phyloP scores from a whole-genome alignment of 2,329 filamentous ascomycete genomes.

The Periconia digitata region DNA sequence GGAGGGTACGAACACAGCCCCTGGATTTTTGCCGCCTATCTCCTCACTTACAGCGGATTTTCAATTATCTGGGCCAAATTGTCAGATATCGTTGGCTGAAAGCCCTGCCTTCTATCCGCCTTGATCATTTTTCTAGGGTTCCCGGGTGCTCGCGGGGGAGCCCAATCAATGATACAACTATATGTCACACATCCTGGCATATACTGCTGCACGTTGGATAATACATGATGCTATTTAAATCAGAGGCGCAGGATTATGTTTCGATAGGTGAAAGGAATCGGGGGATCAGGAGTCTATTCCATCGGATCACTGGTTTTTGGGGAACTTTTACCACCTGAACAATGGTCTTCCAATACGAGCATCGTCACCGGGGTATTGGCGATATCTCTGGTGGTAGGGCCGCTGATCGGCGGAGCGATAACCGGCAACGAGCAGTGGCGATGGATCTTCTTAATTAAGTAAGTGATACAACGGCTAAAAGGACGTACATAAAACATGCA shows the following conservation, averaged over 20 bases:
- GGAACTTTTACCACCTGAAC: conserved; percentile 24
- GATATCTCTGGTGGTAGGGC: conserved; percentile 11
- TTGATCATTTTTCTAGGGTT: conserved; percentile 33
- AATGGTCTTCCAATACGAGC: conserved; percentile 7
- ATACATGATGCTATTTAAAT: not conserved
- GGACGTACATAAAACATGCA: too few species aligned
- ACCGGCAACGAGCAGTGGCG: conserved; percentile 13
- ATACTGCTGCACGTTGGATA: not conserved
- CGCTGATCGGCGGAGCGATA: conserved; percentile 17
- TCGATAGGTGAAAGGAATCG: conserved; percentile 37
- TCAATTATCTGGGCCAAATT: conserved; percentile 34
- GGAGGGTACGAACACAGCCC: conserved; percentile 35
- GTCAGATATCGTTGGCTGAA: conserved; percentile 38
- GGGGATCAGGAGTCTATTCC: conserved; percentile 33
- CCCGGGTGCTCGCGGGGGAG: conserved; percentile 34
- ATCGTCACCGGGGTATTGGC: conserved; percentile 10
- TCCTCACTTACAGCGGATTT: conserved; percentile 33
- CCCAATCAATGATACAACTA: conserved; percentile 33
- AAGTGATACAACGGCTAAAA: not conserved
- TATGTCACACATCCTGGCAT: too few species aligned
- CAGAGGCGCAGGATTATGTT: conserved; percentile 25
- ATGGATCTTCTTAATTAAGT: conserved; percentile 25
- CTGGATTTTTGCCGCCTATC: conserved; percentile 42
- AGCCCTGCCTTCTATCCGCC: conserved; percentile 25
- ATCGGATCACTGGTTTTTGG: conserved; percentile 32